These are phyloP conservation scores for Hevea brasiliensis DNA, from an alignment of 345 rosid genomes.

Conservation along the genomic window DNA sequence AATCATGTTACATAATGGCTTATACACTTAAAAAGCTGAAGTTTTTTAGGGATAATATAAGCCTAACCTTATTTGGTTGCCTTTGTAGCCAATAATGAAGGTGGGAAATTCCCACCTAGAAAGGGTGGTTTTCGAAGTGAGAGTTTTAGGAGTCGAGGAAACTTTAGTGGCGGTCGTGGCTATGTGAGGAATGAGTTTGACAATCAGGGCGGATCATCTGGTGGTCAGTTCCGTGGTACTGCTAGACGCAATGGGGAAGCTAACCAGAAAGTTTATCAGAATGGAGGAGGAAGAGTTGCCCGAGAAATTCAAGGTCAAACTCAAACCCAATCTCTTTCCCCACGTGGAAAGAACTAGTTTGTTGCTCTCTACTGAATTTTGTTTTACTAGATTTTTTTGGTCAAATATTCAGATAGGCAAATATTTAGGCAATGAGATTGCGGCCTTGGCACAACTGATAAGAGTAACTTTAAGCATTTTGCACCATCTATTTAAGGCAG, in stretches of 20 bases:
- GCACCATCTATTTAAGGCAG: background rate
- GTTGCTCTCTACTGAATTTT: background rate
- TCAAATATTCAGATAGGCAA: background rate
- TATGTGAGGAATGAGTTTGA: constrained; percentile 22
- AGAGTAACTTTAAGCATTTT: background rate
- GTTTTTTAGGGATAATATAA: background rate
- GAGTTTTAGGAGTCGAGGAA: constrained; percentile 19
- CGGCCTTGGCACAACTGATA: constrained; percentile 3
- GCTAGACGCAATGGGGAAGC: constrained; percentile 20
- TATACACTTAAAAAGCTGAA: too few species aligned
- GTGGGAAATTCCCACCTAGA: constrained; percentile 15
- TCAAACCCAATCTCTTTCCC: background rate
- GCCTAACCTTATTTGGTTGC: background rate
- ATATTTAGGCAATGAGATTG: constrained; percentile 1
- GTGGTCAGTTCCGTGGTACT: constrained; percentile 10
- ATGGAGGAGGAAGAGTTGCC: constrained; percentile 14
- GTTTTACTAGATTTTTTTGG: background rate
- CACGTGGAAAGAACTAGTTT: constrained; percentile 7
- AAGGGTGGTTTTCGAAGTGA: constrained; percentile 18
- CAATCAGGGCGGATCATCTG: constrained; percentile 19
- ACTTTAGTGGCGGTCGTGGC: constrained; percentile 15
- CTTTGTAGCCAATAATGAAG: constrained; percentile 20
- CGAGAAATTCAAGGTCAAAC: background rate
- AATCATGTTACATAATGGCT: too few species aligned
- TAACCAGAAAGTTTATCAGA: constrained; percentile 18